A percentile compares a stretch with the other conserved stretches of the same genome.
Evolutionary conservation across 2,329 filamentous ascomycete genomes (phyloP).

Genomic region (Paraphoma chrysanthemicola): DNA sequence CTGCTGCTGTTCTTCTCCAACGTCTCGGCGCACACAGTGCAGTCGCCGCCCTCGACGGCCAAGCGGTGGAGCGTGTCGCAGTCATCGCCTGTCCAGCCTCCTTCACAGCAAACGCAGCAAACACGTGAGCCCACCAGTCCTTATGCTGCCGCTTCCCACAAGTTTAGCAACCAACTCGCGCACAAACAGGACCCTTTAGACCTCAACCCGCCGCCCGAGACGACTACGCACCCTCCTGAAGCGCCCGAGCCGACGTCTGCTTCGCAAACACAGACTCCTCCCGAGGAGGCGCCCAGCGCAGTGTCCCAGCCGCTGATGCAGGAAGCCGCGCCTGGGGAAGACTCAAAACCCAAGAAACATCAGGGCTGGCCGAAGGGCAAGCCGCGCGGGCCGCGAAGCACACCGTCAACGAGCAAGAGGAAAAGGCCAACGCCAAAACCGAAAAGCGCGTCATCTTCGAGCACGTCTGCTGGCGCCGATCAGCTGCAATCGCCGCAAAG

Average conservation of each 20-base stretch:
- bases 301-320: constrained; percentile 18
- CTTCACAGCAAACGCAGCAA: constrained; percentile 9
- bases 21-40: constrained; percentile 36
- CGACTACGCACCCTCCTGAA: constrained; percentile 13
- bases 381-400: constrained; percentile 48
- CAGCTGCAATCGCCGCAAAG: constrained; percentile 45
- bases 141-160: constrained; percentile 10
- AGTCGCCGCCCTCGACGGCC: constrained; percentile 33
- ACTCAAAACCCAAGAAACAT: constrained; percentile 44
- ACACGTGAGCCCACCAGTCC: constrained; percentile 16
- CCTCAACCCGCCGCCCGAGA: constrained; percentile 19
- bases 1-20: constrained; percentile 54
- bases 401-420: constrained; percentile 47
- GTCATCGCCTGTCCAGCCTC: constrained; percentile 14
- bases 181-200: constrained; percentile 21
- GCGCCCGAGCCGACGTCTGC: constrained; percentile 19
- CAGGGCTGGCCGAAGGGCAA: constrained; percentile 57
- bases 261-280: constrained; percentile 50
- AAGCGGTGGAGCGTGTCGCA: constrained; percentile 39
- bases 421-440: constrained; percentile 48
- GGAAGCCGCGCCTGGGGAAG: constrained; percentile 21
- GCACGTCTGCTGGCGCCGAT: constrained; percentile 23
- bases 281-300: constrained; percentile 38
- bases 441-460: constrained; percentile 28
- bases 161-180: constrained; percentile 9